Base-by-base conservation (phyloP, 1,284 basidiomycete genomes). In the Takashimella koratensis region DNA sequence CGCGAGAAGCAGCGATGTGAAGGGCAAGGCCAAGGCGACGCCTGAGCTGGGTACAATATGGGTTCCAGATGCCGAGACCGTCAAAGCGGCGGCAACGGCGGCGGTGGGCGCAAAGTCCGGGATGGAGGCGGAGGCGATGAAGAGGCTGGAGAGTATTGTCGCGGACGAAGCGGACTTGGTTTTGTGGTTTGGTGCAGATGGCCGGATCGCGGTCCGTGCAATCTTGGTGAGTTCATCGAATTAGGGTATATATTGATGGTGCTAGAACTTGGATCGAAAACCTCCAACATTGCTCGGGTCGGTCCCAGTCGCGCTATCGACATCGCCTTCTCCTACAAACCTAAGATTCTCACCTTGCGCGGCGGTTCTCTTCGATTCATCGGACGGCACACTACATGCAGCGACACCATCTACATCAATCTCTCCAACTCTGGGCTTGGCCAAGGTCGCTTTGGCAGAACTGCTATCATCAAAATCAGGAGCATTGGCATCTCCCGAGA, bases 201-300 rank as follows among this genome's bases (percentile, higher is more conserved):
- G 89, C 2, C 84, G 84, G 19, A 63, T 89, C 22, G 77, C 86
- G 3, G 74, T 92, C 24, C 83, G 83, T 47, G 87, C 86, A 4
- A 81, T 92, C 47, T 81, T 85, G 43, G 90, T 90, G 71, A 69
- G 87, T 77, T 45, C 16, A 2, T 5, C 3, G n/a, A 2, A 25
- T 48, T 41, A 30, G 19, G 23, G 21, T 12, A 41, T 24, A 13
- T 20, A 36, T 11, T 27, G 13, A 25, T n/a, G 0, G 30, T 8
- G 16, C 1, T 52, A 83, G 90, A 92, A 94, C 72, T 84, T 95
- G 58, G 90, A 94, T 66, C 81, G 86, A n/a, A 82, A 86, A 60
- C 91, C 92, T 4, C 91, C 91, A 1, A 92, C 90, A 1, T 78
- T 94, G 6, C 79, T 94, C 30, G 84, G 82, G 65, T 84, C 88